Conservation (phyloP, 352 stramenopile species). For the Globisporangium mamillatum region DNA sequence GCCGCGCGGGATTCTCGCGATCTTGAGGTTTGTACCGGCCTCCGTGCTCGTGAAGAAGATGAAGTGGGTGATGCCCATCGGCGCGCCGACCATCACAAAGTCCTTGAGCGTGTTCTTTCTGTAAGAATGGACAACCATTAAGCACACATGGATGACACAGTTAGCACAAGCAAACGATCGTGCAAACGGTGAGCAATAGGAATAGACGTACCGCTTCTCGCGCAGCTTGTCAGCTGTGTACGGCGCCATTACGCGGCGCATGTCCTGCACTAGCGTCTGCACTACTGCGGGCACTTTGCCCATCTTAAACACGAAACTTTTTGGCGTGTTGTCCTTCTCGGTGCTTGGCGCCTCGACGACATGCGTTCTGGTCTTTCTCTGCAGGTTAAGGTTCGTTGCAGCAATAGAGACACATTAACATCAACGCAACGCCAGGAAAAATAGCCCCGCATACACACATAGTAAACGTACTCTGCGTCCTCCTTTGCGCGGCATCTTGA, state of each 20-base stretch:
- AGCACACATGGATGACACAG: background rate
- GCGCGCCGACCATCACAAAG: constrained; percentile 87
- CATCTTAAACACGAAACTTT: constrained; percentile 92
- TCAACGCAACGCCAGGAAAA: constrained; percentile 2
- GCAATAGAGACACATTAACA: background rate
- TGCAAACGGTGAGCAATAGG: background rate
- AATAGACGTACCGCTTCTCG: constrained; percentile 58
- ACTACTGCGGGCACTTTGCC: constrained; percentile 81
- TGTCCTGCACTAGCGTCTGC: constrained; percentile 87
- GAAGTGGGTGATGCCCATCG: constrained; percentile 96
- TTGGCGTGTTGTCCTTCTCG: constrained; percentile 85
- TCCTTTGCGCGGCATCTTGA: constrained; percentile 79
- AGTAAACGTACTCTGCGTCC: constrained; percentile 70
- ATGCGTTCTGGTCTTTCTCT: constrained; percentile 86
- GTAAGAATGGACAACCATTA: background rate
- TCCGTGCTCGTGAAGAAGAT: constrained; percentile 95
- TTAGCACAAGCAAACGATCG: background rate
- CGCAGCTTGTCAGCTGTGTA: constrained; percentile 93
- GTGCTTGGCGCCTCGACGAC: constrained; percentile 55
- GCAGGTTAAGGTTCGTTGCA: background rate
- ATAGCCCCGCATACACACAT: background rate
- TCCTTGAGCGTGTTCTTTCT: constrained; percentile 91
- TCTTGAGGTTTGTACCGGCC: constrained; percentile 91
- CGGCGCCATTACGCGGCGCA: constrained; percentile 93
- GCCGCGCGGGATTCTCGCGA: constrained; percentile 91